Evolutionary conservation across 1,139 yeast species (phyloP), one percentile per base, ranked within the genome.

Genomic region (Hansenula sp.): DNA sequence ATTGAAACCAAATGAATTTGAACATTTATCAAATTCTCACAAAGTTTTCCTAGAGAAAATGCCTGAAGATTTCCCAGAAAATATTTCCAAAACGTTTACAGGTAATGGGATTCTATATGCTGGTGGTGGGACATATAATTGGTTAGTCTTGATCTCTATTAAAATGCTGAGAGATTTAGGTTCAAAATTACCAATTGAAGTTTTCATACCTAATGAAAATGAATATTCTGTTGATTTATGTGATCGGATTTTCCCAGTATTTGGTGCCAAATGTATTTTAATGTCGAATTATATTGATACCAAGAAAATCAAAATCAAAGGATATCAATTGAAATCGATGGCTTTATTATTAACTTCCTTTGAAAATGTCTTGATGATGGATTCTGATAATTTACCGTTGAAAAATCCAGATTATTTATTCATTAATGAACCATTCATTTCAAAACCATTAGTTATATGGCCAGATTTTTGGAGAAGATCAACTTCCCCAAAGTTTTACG

Each of bases 401-500:
- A 70, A 70, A 51, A 66, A 74, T 25, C 79, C 87, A n/a, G 80
- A 76, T 52, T 51, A 58, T 12, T 62, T 83, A 5, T 79, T 85
- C 55, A 65, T 67, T 4, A 69, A 76, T 47, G 75, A 73, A 30
- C 76, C 85, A 11, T 86, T 71, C 62, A 61, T 63, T 36, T 55
- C 71, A 12, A 63, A 69, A 40, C 90, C 90, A 1, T 70, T 83
- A 67, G 73, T 86, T 9, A 65, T 81, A 18, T 86, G 93, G 91
- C 91, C 93, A 7, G 94, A 86, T 62, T 84, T 77, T 60, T 86
- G 95, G 95, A 71, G 74, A 52, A 70, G 93, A 50, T 74, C 86
- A 0, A 79, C 84, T 2, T 74, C 82, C 8, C 94, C 93, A 2
- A 61, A 62, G 31, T 86, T 70, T 58, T 85, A 81, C 60, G 79